Conservation (phyloP, 208 protist species). For the Trypanosoma rangeli region DNA sequence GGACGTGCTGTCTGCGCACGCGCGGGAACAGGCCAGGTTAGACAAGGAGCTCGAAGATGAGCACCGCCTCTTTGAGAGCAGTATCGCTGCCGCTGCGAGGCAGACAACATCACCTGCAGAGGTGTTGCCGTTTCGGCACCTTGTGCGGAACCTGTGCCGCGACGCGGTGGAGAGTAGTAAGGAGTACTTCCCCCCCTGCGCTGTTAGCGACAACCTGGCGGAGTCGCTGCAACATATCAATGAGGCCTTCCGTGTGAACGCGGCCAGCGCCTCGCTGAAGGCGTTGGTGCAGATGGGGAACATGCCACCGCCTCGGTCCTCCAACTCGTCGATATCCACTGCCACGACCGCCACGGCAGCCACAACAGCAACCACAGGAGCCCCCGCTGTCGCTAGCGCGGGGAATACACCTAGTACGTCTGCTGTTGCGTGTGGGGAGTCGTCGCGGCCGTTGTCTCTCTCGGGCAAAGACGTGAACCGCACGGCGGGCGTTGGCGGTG, state of each 20-base stretch:
- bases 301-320: constrained; percentile 12
- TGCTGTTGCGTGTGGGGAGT: neutral
- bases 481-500: neutral
- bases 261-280: constrained; percentile 23
- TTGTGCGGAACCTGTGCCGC: constrained; percentile 45
- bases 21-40: constrained; percentile 11
- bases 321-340: constrained; percentile 20
- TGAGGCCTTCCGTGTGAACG: constrained; percentile 23
- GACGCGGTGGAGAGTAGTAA: constrained; percentile 41
- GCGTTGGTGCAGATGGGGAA: constrained; percentile 25
- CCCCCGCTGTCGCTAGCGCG: neutral
- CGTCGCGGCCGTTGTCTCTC: neutral
- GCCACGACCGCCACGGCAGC: neutral
- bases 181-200: constrained; percentile 36
- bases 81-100: neutral
- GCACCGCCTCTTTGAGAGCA: constrained; percentile 3
- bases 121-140: constrained; percentile 40
- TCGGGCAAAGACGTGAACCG: constrained; percentile 18
- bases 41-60: constrained; percentile 23
- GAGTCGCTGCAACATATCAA: constrained; percentile 48
- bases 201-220: constrained; percentile 29
- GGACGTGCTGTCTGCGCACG: constrained; percentile 9
- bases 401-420: neutral
- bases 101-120: constrained; percentile 14
- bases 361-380: neutral